phyloP scores from a whole-genome alignment of 1,284 basidiomycete genomes.

The Phellopilus nigrolimitatus region DNA sequence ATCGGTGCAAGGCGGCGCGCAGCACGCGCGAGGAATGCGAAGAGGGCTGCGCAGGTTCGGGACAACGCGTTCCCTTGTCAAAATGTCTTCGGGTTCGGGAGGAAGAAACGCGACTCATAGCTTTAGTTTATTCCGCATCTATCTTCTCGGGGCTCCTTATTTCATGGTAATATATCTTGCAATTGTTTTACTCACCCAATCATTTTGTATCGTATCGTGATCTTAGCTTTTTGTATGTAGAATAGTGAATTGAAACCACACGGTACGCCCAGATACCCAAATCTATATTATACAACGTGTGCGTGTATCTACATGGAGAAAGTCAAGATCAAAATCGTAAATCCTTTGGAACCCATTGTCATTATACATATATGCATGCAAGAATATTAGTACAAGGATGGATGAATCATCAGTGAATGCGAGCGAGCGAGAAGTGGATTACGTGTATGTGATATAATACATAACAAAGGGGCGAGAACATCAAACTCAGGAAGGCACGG shows the following conservation, averaged over 20 bases:
- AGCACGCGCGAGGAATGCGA: too few relatives aligned
- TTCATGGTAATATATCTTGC: neutral
- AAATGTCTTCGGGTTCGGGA: slow-evolving; percentile 10
- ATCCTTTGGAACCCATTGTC: neutral
- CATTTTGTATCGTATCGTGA: neutral
- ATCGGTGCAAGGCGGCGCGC: slow-evolving; percentile 24
- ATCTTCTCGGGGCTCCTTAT: neutral
- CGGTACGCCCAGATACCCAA: too few relatives aligned
- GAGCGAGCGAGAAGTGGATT: too few relatives aligned
- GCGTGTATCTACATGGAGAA: neutral
- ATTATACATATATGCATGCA: slow-evolving; percentile 5
- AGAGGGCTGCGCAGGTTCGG: neutral
- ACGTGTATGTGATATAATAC: too few relatives aligned
- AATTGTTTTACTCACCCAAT: too few relatives aligned
- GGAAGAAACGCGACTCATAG: slow-evolving; percentile 12
- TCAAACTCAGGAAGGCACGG: neutral
- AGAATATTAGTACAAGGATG: too few relatives aligned
- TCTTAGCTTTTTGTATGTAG: slow-evolving; percentile 2
- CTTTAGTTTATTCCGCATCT: neutral
- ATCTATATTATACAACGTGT: too few relatives aligned
- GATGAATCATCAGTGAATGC: too few relatives aligned
- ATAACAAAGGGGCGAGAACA: neutral
- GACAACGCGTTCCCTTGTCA: slow-evolving; percentile 1
- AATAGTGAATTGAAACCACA: too few relatives aligned
- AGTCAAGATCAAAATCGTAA: neutral